Evolutionary conservation across 2,329 filamentous ascomycete genomes (phyloP), one percentile per base, ranked within the genome.

Genomic region (Xylariaceae sp.): DNA sequence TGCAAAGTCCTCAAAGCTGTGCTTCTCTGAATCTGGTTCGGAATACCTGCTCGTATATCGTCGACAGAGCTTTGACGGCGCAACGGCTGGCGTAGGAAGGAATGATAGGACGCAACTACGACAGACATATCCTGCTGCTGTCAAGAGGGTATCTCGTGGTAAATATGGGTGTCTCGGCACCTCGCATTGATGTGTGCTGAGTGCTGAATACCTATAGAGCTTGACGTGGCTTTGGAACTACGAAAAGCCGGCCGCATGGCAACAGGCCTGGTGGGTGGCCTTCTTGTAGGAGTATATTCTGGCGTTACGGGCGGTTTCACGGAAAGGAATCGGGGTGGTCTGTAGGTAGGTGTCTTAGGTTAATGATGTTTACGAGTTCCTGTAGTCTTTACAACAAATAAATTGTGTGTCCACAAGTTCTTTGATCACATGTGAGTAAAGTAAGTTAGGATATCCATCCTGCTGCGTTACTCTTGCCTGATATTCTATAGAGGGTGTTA

Each of bases 341-440:
- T 37, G 46, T 52, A 52, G 56, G 53, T 54, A 29, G n/a, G n/a
- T n/a, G n/a, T 45, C 48, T 48, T 56, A 48, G 54, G 51, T 48
- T 54, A 55, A 57, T 57, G 47, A 62, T 50, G 56, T 59, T 53
- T 43, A 59, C 42, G 59, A 62, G 14, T 45, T n/a, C 45, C 45
- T 32, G 42, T 45, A 45, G 23, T 52, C n/a, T 37, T 20, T 41
- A 44, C 10, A 40, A 14, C 9, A 44, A 32, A 14, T 12, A 44
- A 32, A 54, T 37, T 16, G 40, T 45, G 52, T 50, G 23, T 26
- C 4, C 23, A 9, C 4, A 26, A 26, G 23, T 26, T 4, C 4
- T 26, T 26, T 26, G 23, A 4, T 26, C 9, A 4, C 9, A 26
- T 26, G 23, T 26, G 23, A 26, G 23, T 4, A 26, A 26, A 9